phyloP scores from a whole-genome alignment of 1,284 basidiomycete genomes.

The Xanthoconium separans region DNA sequence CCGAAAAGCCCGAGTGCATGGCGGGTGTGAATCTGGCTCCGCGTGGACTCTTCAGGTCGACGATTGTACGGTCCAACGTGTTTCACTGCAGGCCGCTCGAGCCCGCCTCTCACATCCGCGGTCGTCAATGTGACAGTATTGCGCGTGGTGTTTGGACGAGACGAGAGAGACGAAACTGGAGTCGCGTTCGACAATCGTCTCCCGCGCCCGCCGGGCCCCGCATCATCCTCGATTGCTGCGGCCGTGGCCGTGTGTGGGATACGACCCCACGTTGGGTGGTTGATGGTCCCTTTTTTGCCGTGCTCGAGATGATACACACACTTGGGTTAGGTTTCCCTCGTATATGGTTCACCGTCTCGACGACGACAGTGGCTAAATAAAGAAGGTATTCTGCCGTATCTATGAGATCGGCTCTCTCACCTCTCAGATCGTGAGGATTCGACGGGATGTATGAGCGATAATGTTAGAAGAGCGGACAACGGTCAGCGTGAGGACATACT shows the following conservation, averaged over 20 bases:
- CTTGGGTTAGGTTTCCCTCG: too few species aligned
- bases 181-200: not conserved
- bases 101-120: constrained; percentile 3
- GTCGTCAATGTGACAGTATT: not conserved
- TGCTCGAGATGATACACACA: not conserved
- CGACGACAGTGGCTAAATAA: not conserved
- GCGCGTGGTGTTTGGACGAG: not conserved
- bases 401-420: constrained; percentile 1
- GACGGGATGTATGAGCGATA: not conserved
- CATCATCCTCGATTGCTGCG: not conserved
- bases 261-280: not conserved
- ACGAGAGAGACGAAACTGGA: not conserved
- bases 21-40: too few species aligned
- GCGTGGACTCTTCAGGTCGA: not conserved
- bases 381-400: not conserved
- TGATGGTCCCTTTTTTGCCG: not conserved
- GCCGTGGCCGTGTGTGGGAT: not conserved
- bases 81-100: constrained; percentile 1
- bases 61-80: not conserved
- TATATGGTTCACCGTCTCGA: not conserved
- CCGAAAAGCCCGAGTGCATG: not conserved
- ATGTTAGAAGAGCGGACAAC: not conserved
- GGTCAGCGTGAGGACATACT: too few species aligned
- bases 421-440: not conserved
- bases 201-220: not conserved